Conservation (phyloP, 306 rosid genomes). For the Fragaria ananassa region DNA sequence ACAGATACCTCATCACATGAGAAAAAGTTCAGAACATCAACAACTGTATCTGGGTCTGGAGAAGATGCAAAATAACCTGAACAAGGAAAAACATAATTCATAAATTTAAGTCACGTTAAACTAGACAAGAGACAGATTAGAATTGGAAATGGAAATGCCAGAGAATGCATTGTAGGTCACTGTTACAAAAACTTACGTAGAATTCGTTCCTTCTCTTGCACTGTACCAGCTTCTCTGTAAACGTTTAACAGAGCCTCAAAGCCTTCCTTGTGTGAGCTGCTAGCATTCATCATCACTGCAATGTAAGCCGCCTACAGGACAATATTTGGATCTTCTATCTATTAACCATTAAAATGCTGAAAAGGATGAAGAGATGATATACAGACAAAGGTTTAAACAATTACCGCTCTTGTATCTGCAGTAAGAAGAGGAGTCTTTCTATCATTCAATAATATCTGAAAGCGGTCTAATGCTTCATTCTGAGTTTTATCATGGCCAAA, state of each 20-base stretch:
- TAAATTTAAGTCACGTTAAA: not conserved
- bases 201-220: slow-evolving; percentile 44
- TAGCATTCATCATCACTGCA: slow-evolving; percentile 52
- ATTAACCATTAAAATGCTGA: not conserved
- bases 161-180: not conserved
- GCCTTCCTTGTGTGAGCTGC: slow-evolving; percentile 32
- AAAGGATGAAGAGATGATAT: not conserved
- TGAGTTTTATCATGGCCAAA: slow-evolving; percentile 52
- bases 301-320: slow-evolving; percentile 47
- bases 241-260: slow-evolving; percentile 43
- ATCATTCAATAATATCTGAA: slow-evolving; percentile 39
- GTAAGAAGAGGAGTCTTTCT: slow-evolving; percentile 47
- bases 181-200: slow-evolving; percentile 34
- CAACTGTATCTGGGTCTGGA: slow-evolving; percentile 45
- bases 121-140: not conserved
- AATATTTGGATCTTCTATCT: not conserved
- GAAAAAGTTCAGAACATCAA: slow-evolving; percentile 48
- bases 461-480: slow-evolving; percentile 51
- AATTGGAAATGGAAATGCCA: not conserved
- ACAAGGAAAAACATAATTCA: slow-evolving; percentile 6
- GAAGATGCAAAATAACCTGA: slow-evolving; percentile 54
- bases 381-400: not conserved
- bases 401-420: slow-evolving; percentile 51
- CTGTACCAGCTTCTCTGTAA: slow-evolving; percentile 33
- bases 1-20: slow-evolving; percentile 44